phyloP scores from a whole-genome alignment of 1,139 yeast species.

The Candida frijolesensis region DNA sequence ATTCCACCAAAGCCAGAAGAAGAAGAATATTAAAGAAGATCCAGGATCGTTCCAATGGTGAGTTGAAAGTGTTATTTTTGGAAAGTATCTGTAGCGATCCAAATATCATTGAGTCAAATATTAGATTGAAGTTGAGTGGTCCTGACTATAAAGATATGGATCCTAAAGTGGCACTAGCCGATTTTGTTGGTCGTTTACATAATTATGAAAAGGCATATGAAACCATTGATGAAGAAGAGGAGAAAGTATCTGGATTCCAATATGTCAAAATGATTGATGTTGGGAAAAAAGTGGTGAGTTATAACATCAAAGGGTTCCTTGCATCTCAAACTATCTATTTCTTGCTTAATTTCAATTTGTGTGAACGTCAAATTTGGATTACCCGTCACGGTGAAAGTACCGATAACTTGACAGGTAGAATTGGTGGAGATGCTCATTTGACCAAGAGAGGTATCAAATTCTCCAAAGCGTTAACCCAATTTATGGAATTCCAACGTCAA shows the following conservation, averaged over 20 bases:
- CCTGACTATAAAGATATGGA: slow-evolving; percentile 93
- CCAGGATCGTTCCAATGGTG: slow-evolving; percentile 68
- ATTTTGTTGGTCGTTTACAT: slow-evolving; percentile 77
- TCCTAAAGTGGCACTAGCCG: slow-evolving; percentile 74
- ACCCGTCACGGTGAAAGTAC: slow-evolving; percentile 92
- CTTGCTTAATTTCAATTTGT: slow-evolving; percentile 82
- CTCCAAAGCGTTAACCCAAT: slow-evolving; percentile 68
- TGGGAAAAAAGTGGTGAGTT: slow-evolving; percentile 90
- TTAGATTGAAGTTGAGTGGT: slow-evolving; percentile 82
- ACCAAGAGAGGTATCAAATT: slow-evolving; percentile 80
- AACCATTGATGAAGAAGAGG: slow-evolving; percentile 81
- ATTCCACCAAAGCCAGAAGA: slow-evolving; percentile 79
- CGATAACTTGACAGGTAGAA: slow-evolving; percentile 80
- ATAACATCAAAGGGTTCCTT: slow-evolving; percentile 86
- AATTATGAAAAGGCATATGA: slow-evolving; percentile 92
- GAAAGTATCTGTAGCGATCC: slow-evolving; percentile 89
- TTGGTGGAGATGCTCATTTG: slow-evolving; percentile 87
- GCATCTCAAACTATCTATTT: slow-evolving; percentile 94
- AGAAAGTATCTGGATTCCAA: slow-evolving; percentile 62
- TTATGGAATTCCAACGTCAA: slow-evolving; percentile 71
- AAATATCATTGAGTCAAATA: slow-evolving; percentile 75
- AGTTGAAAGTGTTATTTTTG: slow-evolving; percentile 77
- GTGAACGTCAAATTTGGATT: slow-evolving; percentile 93
- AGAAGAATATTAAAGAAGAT: slow-evolving; percentile 68
- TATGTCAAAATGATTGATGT: slow-evolving; percentile 96